These are phyloP conservation scores for Clitopilus passeckerianus DNA, from an alignment of 768 basidiomycete species.

Conservation along the genomic window DNA sequence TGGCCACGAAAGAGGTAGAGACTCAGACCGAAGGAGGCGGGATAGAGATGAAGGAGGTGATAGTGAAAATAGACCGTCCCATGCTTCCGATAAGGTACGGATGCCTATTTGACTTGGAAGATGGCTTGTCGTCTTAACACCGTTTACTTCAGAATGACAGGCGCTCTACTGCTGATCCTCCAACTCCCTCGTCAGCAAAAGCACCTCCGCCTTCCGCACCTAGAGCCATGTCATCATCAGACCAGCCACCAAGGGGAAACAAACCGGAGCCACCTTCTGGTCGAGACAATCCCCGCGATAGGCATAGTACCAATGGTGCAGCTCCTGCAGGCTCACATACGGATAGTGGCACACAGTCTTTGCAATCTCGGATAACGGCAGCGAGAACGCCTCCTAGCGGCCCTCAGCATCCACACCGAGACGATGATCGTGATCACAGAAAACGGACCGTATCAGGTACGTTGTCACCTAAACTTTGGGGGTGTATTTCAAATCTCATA, in stretches of 20 bases:
- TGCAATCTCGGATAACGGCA: slow-evolving; percentile 53
- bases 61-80: slow-evolving; percentile 29
- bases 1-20: slow-evolving; percentile 58
- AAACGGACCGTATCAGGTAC: slow-evolving; percentile 70
- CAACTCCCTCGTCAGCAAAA: slow-evolving; percentile 32
- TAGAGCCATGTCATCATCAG: slow-evolving; percentile 59
- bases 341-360: slow-evolving; percentile 22
- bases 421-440: slow-evolving; percentile 63
- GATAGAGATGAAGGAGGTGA: slow-evolving; percentile 56
- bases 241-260: slow-evolving; percentile 27
- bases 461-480: slow-evolving; percentile 12
- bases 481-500: slow-evolving; percentile 2
- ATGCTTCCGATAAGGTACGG: slow-evolving; percentile 58
- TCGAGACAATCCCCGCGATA: slow-evolving; percentile 48
- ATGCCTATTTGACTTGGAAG: too few relatives aligned
- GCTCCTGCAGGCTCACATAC: slow-evolving; percentile 12
- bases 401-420: slow-evolving; percentile 38
- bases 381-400: slow-evolving; percentile 36
- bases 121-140: too few relatives aligned
- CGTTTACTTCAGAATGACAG: slow-evolving; percentile 46
- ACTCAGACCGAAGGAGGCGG: slow-evolving; percentile 62
- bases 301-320: slow-evolving; percentile 27
- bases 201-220: slow-evolving; percentile 58
- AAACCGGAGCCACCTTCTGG: slow-evolving; percentile 33
- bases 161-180: slow-evolving; percentile 45